Percentiles rank a stretch among this genome's conserved stretches.
phyloP scores from a whole-genome alignment of 2,329 filamentous ascomycete genomes.

The Colletotrichum sansevieriae region DNA sequence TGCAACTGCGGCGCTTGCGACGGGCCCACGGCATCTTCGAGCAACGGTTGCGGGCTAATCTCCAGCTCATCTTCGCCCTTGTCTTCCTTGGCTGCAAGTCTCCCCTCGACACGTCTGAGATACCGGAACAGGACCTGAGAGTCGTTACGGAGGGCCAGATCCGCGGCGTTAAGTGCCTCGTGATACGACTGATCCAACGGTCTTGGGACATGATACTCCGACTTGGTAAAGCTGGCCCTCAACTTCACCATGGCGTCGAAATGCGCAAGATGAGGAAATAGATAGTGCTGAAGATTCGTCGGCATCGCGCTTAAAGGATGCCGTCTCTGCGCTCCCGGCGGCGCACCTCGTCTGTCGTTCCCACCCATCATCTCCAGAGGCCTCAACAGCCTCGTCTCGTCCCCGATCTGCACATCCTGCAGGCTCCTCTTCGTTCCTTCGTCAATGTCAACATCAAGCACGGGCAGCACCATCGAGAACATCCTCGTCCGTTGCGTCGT shows the following conservation, averaged over 20 bases:
- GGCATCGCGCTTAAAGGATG: conserved; percentile 40
- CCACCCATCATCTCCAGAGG: conserved; percentile 14
- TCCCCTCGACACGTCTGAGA: conserved; percentile 29
- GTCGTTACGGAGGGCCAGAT: conserved; percentile 33
- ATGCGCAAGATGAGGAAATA: conserved; percentile 42
- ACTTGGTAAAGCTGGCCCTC: conserved; percentile 40
- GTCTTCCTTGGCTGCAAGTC: not conserved
- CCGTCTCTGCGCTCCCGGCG: not conserved
- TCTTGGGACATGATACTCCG: conserved; percentile 41
- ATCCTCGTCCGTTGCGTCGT: conserved; percentile 12
- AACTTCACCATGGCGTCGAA: conserved; percentile 42
- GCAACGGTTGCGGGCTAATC: not conserved
- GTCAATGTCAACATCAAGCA: conserved; percentile 42
- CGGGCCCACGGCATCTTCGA: not conserved
- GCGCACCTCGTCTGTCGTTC: not conserved
- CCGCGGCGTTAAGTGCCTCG: conserved; percentile 37
- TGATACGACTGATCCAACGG: conserved; percentile 43
- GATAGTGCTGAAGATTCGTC: conserved; percentile 41
- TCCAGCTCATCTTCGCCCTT: not conserved
- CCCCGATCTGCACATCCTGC: conserved; percentile 35
- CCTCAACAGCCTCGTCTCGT: conserved; percentile 21
- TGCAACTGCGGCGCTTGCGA: conserved; percentile 1
- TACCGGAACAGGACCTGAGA: conserved; percentile 42
- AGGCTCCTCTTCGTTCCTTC: conserved; percentile 37
- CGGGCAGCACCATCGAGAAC: conserved; percentile 42